phyloP scores from a whole-genome alignment of 768 basidiomycete genomes.

The Omphalotus guepiniiformis region DNA sequence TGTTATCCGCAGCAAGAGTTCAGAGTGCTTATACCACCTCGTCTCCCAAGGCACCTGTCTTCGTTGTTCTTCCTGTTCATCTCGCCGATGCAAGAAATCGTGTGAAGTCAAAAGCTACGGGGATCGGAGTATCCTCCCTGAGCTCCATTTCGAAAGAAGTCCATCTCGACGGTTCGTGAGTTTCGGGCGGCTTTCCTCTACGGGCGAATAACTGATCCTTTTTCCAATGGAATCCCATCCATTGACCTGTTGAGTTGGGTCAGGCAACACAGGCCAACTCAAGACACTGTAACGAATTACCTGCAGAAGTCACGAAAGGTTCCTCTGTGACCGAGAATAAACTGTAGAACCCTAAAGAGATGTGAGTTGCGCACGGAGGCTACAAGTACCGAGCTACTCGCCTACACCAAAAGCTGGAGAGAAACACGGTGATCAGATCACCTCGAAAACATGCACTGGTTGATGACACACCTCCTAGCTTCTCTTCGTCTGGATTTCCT shows the following conservation, averaged over 20 bases:
- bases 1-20: too few relatives aligned
- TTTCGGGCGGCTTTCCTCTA: slow-evolving; percentile 57
- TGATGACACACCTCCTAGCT: slow-evolving; percentile 57
- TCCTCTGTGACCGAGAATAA: slow-evolving; percentile 81
- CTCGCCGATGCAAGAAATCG: slow-evolving; percentile 89
- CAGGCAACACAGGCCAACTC: slow-evolving; percentile 65
- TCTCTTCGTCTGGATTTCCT: slow-evolving; percentile 91
- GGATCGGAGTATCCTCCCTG: slow-evolving; percentile 76
- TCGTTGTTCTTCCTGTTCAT: too few relatives aligned
- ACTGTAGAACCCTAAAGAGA: slow-evolving; percentile 61
- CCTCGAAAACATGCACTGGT: too few relatives aligned
- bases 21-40: too few relatives aligned
- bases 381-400: slow-evolving; percentile 21
- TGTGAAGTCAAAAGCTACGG: slow-evolving; percentile 80
- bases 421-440: background rate
- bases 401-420: slow-evolving; percentile 77
- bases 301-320: slow-evolving; percentile 78
- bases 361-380: background rate
- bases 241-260: slow-evolving; percentile 84
- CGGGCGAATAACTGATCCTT: slow-evolving; percentile 89
- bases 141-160: slow-evolving; percentile 89
- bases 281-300: slow-evolving; percentile 31
- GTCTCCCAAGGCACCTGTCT: too few relatives aligned
- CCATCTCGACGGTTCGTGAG: slow-evolving; percentile 49
- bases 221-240: slow-evolving; percentile 98